Evolutionary conservation across 129 eudicot species (phyloP), one percentile per base, ranked within the genome.

Genomic region (Ambrosia artemisiifolia): DNA sequence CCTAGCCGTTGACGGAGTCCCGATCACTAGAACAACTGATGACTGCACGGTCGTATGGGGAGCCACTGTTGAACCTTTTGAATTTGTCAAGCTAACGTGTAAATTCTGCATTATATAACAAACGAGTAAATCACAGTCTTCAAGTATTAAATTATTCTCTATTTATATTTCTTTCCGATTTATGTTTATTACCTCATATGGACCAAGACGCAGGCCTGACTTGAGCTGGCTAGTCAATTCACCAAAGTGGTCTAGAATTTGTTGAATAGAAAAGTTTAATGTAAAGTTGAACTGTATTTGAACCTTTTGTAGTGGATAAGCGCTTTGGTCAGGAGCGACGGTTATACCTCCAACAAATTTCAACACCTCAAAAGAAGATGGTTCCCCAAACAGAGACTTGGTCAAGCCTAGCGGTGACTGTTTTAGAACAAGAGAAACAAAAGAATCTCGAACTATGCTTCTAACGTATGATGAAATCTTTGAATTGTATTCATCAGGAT

Each of bases 341-440:
- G 96, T 88, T 47, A 95, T 90, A 67, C 99, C 97, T 65, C 99
- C 99, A 28, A 63, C 79, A 83, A 95, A 91, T 76, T 91, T 95
- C 76, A 95, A 79, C 71, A 95, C 96, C 54, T 95, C 96, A 73
- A 95, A 95, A 32, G 92, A 81, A 62, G 79, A 84, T 50, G 99
- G 90, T 11, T 90, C 75, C 50, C 99, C 99, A 20, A 95, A 94
- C 73, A 91, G 85, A 65, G 91, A 81, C 75, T 82, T 67, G 1
- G 89, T 91, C 88, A 95, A 72, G 59, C 74, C 72, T 20, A 95
- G 82, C 67, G 77, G 50, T 28, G 82, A 24, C 69, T 84, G 91
- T 24, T 67, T 65, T 56, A 82, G 75, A 64, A 91, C 80, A 70
- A 95, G 72, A 71, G 87, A 75, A 48, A 54, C 94, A 69, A 95